Percentiles rank a stretch among this genome's conserved stretches.
phyloP scores from a whole-genome alignment of 2,329 filamentous ascomycete genomes.

The Xylariomycetidae sp. region DNA sequence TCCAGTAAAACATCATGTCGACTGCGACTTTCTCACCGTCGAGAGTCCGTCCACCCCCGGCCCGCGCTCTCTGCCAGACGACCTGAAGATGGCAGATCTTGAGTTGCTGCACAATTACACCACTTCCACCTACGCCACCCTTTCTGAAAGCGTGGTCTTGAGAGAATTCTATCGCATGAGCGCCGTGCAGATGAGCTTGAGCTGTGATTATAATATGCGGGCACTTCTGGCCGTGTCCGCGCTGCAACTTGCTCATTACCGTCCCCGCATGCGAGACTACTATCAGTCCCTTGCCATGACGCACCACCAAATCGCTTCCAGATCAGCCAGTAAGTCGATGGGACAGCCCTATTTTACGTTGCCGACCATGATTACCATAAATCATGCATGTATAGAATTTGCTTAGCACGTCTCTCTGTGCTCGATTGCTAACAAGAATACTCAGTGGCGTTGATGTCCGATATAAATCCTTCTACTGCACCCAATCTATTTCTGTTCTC shows the following conservation, averaged over 20 bases:
- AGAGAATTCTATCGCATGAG: constrained; percentile 32
- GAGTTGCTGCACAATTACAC: constrained; percentile 38
- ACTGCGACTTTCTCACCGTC: constrained; percentile 10
- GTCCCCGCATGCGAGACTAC: constrained; percentile 19
- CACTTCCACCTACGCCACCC: constrained; percentile 32
- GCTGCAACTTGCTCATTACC: constrained; percentile 31
- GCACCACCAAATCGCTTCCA: constrained; percentile 24
- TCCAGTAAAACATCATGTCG: constrained; percentile 12
- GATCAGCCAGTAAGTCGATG: constrained; percentile 6
- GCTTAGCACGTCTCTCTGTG: too few relatives aligned
- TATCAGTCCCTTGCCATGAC: constrained; percentile 27
- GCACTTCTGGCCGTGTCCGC: constrained; percentile 33
- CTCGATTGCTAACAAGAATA: too few relatives aligned
- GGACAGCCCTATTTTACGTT: too few relatives aligned
- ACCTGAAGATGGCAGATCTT: constrained; percentile 29
- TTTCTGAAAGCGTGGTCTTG: constrained; percentile 26
- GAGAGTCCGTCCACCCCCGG: not conserved
- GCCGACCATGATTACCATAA: too few relatives aligned
- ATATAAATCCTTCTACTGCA: constrained; percentile 2
- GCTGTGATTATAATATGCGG: constrained; percentile 32
- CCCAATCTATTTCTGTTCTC: constrained; percentile 13
- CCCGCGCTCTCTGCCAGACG: not conserved
- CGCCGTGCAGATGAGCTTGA: constrained; percentile 32
- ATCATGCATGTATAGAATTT: too few relatives aligned
- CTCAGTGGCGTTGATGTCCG: constrained; percentile 7